A percentile compares a stretch with the other conserved stretches of the same genome.
Conservation (phyloP, 345 rosid genomes). For the Streptanthus diversifolius region DNA sequence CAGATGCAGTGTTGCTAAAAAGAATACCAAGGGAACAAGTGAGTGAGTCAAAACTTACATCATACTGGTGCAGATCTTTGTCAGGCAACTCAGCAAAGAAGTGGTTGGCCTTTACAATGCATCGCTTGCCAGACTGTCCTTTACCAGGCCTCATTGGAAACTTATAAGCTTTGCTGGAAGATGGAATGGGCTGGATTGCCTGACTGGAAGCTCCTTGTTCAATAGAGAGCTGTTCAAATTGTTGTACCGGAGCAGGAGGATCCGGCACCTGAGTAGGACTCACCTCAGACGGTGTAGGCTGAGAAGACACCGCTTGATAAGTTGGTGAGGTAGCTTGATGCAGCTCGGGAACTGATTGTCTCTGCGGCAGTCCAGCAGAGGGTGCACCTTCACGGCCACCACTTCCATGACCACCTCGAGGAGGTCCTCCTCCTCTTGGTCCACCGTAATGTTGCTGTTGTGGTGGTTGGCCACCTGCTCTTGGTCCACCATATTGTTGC, state of each 20-base stretch:
- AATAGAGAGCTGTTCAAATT: constrained; percentile 50
- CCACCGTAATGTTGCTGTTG: constrained; percentile 53
- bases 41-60: constrained; percentile 45
- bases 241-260: constrained; percentile 36
- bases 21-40: not conserved
- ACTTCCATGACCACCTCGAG: constrained; percentile 54
- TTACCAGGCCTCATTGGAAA: constrained; percentile 86
- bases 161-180: constrained; percentile 71
- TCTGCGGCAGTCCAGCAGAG: constrained; percentile 52
- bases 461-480: not conserved
- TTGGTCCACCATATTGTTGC: not conserved
- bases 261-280: constrained; percentile 52
- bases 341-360: constrained; percentile 88
- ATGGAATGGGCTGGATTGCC: constrained; percentile 56
- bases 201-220: constrained; percentile 56
- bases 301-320: constrained; percentile 54
- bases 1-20: not conserved
- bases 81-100: constrained; percentile 87
- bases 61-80: constrained; percentile 95
- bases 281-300: constrained; percentile 51
- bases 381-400: constrained; percentile 59
- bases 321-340: constrained; percentile 85
- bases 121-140: constrained; percentile 55
- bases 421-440: constrained; percentile 63
- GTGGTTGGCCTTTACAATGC: constrained; percentile 95